Conservation (phyloP, 2,329 filamentous ascomycete species). For the Trichocomaceae sp. region DNA sequence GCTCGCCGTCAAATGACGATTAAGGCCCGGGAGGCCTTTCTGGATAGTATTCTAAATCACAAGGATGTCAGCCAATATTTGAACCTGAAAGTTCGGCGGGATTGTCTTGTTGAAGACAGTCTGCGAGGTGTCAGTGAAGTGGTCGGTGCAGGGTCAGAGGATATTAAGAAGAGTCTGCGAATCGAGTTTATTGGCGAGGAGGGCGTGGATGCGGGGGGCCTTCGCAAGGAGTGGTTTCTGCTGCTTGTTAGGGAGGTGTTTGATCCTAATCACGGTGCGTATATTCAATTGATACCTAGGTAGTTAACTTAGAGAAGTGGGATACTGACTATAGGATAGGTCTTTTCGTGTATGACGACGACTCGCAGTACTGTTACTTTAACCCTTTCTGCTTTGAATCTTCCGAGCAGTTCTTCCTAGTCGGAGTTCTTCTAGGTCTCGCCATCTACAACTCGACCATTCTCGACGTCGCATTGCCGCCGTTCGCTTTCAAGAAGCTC, state of each 20-base stretch:
- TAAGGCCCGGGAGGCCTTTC: conserved; percentile 83
- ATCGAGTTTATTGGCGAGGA: conserved; percentile 86
- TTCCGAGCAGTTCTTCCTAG: conserved; percentile 83
- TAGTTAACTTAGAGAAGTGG: not conserved
- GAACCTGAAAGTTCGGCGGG: conserved; percentile 67
- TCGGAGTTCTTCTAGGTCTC: conserved; percentile 78
- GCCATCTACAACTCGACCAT: conserved; percentile 96
- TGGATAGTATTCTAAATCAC: conserved; percentile 74
- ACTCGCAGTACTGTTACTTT: conserved; percentile 87
- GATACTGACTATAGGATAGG: conserved; percentile 44
- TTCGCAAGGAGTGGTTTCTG: conserved; percentile 92
- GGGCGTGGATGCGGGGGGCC: conserved; percentile 80
- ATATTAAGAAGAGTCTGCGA: conserved; percentile 81
- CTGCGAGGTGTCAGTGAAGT: conserved; percentile 77
- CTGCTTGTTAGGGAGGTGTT: conserved; percentile 84
- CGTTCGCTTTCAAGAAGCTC: conserved; percentile 84
- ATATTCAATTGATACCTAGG: conserved; percentile 27
- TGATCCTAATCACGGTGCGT: conserved; percentile 72
- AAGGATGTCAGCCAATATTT: conserved; percentile 71
- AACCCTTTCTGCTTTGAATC: conserved; percentile 86
- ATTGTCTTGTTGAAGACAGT: conserved; percentile 84
- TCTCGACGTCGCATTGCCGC: conserved; percentile 77
- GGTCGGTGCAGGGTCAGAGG: conserved; percentile 70
- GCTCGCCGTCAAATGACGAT: conserved; percentile 82
- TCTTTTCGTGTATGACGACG: conserved; percentile 88